Base-by-base conservation (phyloP, 352 stramenopile species). In the Globisporangium uncinulatum region DNA sequence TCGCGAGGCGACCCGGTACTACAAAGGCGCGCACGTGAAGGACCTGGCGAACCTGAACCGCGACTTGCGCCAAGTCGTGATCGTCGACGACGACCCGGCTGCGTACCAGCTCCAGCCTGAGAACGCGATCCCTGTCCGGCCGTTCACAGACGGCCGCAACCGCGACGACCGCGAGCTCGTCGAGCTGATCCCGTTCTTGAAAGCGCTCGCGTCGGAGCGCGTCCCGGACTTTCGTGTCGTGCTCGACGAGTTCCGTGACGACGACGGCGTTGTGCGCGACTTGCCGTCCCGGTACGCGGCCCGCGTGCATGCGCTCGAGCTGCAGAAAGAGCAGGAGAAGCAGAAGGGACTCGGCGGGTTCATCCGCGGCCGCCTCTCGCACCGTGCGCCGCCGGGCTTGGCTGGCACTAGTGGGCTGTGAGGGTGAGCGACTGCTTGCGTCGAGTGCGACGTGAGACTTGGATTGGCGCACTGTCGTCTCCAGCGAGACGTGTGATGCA, bases 281-380 rank as follows among this genome's bases (percentile, higher is more conserved):
- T 60, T 95, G 34, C 76, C 83, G 17, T 52, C 78, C 41, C 89
- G 91, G 57, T 95, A 92, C 60, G 65, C 65, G n/a, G 77, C 83
- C 19, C 81, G 85, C 44, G 74, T 95, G 67, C 78, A 79, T 37
- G 74, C 82, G 44, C 65, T 93, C 45, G 85, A 94, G 68, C 79
- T 88, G 69, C 75, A 90, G 59, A 88, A 93, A 63, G 64, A 87
- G 47, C 77, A 93, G 55, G 63, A 89, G 44, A 85, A 86, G 68
- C 81, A 89, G 50, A 90, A 90, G 59, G 85, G 85, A 29, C 81
- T 94, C 43, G 83, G 85, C 8, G 85, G 85, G 43, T 94, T 94
- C 65, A 74, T 91, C 53, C 82, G 83, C 44, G 83, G 83, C 17
- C 76, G 85, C 20, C 62, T 92, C 66, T 76, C 81, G 41, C 70